Base-by-base conservation (phyloP, 2,329 filamentous ascomycete genomes). In the Trichoderma sp. region DNA sequence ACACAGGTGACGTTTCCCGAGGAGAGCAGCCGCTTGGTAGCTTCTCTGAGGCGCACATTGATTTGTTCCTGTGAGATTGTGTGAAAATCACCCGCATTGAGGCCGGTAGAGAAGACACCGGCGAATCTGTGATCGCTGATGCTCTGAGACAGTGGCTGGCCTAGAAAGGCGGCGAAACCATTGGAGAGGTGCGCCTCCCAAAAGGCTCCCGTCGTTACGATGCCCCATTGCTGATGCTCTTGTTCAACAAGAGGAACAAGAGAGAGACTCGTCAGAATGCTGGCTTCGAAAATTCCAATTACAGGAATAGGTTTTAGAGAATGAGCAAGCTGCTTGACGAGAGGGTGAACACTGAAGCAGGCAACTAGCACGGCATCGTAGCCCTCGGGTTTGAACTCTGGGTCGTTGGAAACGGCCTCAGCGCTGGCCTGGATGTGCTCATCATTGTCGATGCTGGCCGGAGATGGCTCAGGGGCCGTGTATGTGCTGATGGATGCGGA, bases 231-330 rank as follows among this genome's bases (percentile, higher is more conserved):
- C 15, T 20, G 57, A 20, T 61, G 66, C 61, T 82, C 84, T 74
- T 88, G 80, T 1, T 75, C 73, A n/a, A 73, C 73, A 4, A 73
- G 73, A 8, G 75, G 72, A 13, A 80, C 74, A 28, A 87, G 80
- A 2, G 91, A 87, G 11, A 95, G 78, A 2, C 90, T 88, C 0
- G 89, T 84, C 3, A 90, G 83, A 15, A 97, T 85, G 76, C 91
- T 93, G 1, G 94, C 92, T 81, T 98, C 95, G 77, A 98, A 96
- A 70, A 98, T 97, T 6, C 95, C 95, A 6, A 76, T 80, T 13
- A 82, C 76, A 6, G 78, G 74, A 6, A 76, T 73, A 23, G 76
- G 73, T 8, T 32, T 81, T 67, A 79, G 76, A 72, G 1, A 78
- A 3, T 15, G 74, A 13, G 84, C 80, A 15, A 97, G 82, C 63